Evolutionary conservation across 2,329 filamentous ascomycete species (phyloP).

Genomic region (Rhinocladiella similis): DNA sequence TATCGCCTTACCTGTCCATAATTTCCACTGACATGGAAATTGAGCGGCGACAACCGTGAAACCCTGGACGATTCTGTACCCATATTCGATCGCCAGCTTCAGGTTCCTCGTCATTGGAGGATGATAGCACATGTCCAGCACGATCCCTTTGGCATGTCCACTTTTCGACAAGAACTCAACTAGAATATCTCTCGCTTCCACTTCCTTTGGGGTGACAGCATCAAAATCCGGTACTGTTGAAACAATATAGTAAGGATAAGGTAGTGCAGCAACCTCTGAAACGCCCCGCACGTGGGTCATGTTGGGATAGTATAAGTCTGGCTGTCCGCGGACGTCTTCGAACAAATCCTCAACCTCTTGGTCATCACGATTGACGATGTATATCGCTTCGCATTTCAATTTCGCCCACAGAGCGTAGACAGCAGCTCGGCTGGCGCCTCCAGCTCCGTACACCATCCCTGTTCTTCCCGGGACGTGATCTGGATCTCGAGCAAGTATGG

Average conservation of each 20-base stretch:
- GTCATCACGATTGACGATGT: constrained; percentile 30
- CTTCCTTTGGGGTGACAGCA: constrained; percentile 33
- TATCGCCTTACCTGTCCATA: neutral
- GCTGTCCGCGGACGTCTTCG: neutral
- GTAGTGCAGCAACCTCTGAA: constrained; percentile 30
- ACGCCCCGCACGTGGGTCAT: constrained; percentile 7
- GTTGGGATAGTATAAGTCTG: neutral
- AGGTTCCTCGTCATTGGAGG: neutral
- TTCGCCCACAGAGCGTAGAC: constrained; percentile 64
- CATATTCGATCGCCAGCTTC: neutral
- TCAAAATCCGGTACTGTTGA: constrained; percentile 41
- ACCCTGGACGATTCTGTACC: neutral
- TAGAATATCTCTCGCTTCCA: constrained; percentile 30
- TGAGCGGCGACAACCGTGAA: neutral
- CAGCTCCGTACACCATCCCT: constrained; percentile 56
- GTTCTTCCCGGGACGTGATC: constrained; percentile 40
- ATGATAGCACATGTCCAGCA: constrained; percentile 10
- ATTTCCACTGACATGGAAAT: neutral
- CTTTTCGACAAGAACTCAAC: constrained; percentile 30
- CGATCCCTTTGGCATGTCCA: neutral
- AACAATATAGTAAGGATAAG: constrained; percentile 37
- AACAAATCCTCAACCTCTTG: constrained; percentile 3
- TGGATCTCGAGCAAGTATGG: constrained; percentile 27
- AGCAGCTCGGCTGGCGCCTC: constrained; percentile 74
- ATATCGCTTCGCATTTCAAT: constrained; percentile 29